phyloP scores from a whole-genome alignment of 75 land plant species.

The Azolla pinnata region DNA sequence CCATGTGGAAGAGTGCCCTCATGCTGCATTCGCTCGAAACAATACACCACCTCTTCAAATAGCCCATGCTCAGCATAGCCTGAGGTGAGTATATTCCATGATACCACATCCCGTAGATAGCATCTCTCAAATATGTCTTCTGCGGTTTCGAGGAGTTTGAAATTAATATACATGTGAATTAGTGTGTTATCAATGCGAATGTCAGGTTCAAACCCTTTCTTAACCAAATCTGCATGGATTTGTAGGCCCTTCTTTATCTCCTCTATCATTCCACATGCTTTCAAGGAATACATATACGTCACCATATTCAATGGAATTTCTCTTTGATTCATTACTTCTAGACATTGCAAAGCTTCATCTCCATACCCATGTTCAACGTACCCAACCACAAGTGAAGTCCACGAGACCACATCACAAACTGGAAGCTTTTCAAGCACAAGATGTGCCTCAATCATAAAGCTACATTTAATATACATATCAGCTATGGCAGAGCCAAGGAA shows the following conservation, averaged over 20 bases:
- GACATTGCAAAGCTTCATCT: slow-evolving; percentile 11
- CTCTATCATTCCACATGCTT: slow-evolving; percentile 23
- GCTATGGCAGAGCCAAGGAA: slow-evolving; percentile 19
- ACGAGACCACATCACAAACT: slow-evolving; percentile 15
- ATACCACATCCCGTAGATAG: slow-evolving; percentile 9
- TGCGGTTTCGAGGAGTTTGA: slow-evolving; percentile 13
- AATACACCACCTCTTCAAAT: slow-evolving; percentile 11
- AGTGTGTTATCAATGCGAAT: slow-evolving; percentile 23
- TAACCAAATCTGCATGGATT: slow-evolving; percentile 35
- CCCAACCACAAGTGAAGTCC: slow-evolving; percentile 17
- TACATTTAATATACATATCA: slow-evolving; percentile 47
- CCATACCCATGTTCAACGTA: slow-evolving; percentile 11
- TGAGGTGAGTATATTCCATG: slow-evolving; percentile 37
- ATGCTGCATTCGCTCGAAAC: slow-evolving; percentile 23
- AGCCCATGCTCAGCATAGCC: slow-evolving; percentile 29
- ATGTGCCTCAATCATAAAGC: slow-evolving; percentile 32
- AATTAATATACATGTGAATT: slow-evolving; percentile 39
- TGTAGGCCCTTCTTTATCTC: slow-evolving; percentile 22
- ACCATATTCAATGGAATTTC: slow-evolving; percentile 10
- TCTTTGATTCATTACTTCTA: slow-evolving; percentile 4
- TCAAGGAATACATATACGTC: slow-evolving; percentile 9
- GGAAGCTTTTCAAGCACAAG: slow-evolving; percentile 23
- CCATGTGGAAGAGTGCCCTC: slow-evolving; percentile 1
- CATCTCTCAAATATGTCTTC: slow-evolving; percentile 19
- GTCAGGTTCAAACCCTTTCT: slow-evolving; percentile 13